Evolutionary conservation across 75 land plant species (phyloP).

Genomic region (Cunninghamia lanceolata): DNA sequence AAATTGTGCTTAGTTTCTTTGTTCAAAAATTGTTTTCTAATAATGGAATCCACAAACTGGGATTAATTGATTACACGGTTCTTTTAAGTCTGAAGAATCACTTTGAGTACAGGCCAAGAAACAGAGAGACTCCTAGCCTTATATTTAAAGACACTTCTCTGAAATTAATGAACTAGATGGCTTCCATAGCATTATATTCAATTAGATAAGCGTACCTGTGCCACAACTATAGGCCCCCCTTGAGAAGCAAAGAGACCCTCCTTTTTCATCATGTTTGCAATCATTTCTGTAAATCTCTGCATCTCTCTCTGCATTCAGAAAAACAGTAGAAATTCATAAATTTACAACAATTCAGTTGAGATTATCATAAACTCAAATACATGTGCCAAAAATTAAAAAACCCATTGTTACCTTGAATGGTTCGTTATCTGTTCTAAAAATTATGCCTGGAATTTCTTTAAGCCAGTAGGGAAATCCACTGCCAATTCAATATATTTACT

Average conservation of each 20-base stretch:
- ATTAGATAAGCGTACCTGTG: conserved; percentile 19
- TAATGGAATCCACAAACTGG: too few species aligned
- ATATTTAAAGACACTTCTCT: too few species aligned
- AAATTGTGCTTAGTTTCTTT: too few species aligned
- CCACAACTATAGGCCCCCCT: conserved; percentile 32
- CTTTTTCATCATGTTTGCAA: conserved; percentile 21
- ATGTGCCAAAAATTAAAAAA: background rate
- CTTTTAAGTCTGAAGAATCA: too few species aligned
- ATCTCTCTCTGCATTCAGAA: conserved; percentile 13
- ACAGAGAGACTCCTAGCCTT: too few species aligned
- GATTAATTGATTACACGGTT: too few species aligned
- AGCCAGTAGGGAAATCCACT: conserved; percentile 91
- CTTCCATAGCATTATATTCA: too few species aligned
- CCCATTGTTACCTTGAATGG: conserved; percentile 54
- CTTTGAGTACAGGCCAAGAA: too few species aligned
- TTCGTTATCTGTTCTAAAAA: conserved; percentile 57
- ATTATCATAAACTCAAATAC: background rate
- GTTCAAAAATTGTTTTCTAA: too few species aligned
- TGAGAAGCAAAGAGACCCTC: conserved; percentile 27
- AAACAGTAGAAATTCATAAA: background rate
- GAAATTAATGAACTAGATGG: too few species aligned
- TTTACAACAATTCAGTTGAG: background rate
- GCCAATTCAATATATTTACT: background rate
- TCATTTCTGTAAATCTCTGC: conserved; percentile 14
- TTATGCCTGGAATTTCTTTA: conserved; percentile 41